phyloP scores from a whole-genome alignment of 805 yeast species.

The Ogataea pignaliae region DNA sequence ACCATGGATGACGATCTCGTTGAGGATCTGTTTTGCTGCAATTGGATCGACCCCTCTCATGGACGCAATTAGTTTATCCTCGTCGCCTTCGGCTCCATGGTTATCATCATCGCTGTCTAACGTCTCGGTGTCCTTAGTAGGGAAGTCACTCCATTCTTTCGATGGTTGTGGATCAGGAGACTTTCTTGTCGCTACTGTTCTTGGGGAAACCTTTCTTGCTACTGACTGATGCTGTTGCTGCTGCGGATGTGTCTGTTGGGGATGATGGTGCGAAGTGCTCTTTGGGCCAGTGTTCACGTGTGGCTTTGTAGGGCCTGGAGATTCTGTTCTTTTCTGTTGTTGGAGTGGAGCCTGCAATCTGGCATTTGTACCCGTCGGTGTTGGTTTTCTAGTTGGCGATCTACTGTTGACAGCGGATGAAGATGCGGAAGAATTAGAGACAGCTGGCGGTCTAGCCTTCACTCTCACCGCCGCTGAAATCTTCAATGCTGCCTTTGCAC shows the following conservation, averaged over 20 bases:
- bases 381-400: background rate
- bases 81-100: conserved; percentile 19
- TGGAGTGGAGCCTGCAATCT: background rate
- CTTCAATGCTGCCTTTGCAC: conserved; percentile 29
- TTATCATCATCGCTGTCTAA: conserved; percentile 18
- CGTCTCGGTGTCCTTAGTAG: conserved; percentile 28
- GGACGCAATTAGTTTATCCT: conserved; percentile 37
- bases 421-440: conserved; percentile 1
- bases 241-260: no score
- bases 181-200: conserved; percentile 1
- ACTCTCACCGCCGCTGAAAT: conserved; percentile 31
- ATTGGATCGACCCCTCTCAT: conserved; percentile 68
- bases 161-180: conserved; percentile 1
- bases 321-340: conserved; percentile 6
- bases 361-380: background rate
- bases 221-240: conserved; percentile 1
- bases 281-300: no score
- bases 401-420: conserved; percentile 1
- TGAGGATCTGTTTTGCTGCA: conserved; percentile 79
- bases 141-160: conserved; percentile 16
- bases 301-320: conserved; percentile 9
- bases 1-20: conserved; percentile 84
- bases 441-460: conserved; percentile 10
- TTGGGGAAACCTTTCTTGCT: conserved; percentile 9
- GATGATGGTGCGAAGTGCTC: background rate